Evolutionary conservation across 1,139 yeast species (phyloP).

Genomic region (Yamadazyma blattariae): DNA sequence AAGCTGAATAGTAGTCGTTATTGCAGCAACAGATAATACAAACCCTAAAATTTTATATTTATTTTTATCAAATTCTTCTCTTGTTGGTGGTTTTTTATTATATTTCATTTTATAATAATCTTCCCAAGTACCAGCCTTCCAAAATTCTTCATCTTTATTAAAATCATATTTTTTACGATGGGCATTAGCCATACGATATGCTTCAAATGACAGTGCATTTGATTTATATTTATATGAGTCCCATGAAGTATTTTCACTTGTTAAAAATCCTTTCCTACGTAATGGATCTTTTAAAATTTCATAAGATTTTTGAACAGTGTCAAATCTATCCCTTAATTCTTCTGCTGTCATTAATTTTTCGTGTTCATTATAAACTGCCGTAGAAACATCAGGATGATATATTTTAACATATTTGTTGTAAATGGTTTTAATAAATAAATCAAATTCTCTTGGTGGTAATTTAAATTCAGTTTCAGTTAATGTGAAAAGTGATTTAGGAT

Average conservation of each 20-base stretch:
- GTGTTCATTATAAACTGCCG: conserved; percentile 24
- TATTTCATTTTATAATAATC: conserved; percentile 51
- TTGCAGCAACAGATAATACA: conserved; percentile 37
- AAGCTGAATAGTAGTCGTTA: conserved; percentile 43
- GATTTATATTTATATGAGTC: conserved; percentile 20
- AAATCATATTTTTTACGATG: conserved; percentile 32
- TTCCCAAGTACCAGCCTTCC: conserved; percentile 75
- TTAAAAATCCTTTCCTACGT: conserved; percentile 31
- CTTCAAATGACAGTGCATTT: conserved; percentile 42
- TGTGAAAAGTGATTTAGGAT: conserved; percentile 75
- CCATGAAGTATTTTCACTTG: conserved; percentile 27
- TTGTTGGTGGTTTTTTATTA: conserved; percentile 37
- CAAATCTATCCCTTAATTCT: conserved; percentile 60
- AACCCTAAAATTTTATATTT: conserved; percentile 44
- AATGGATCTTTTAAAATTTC: conserved; percentile 60
- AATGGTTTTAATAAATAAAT: conserved; percentile 45
- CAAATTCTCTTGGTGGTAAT: conserved; percentile 31
- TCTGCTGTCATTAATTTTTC: conserved; percentile 29
- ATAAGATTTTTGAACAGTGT: conserved; percentile 71
- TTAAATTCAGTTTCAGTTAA: conserved; percentile 23
- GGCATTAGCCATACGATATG: conserved; percentile 38
- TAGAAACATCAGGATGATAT: conserved; percentile 79
- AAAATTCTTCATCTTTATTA: conserved; percentile 45
- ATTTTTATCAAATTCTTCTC: conserved; percentile 43
- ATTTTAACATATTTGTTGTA: conserved; percentile 70